phyloP scores from a whole-genome alignment of 192 early-diverging fungal species.

The Diversispora eburnea region DNA sequence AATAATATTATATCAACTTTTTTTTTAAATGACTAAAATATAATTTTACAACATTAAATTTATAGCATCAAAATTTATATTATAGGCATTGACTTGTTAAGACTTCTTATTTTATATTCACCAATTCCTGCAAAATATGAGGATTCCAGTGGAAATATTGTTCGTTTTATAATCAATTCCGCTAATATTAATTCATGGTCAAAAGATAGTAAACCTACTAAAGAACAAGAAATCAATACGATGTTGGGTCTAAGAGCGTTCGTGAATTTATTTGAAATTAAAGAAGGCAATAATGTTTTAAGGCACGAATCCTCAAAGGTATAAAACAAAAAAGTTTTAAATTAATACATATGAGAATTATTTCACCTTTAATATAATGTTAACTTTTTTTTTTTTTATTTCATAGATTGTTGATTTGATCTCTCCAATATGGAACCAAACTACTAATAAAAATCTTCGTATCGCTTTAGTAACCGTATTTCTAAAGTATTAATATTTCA shows the following conservation, averaged over 20 bases:
- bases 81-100: slow-evolving; percentile 75
- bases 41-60: background rate
- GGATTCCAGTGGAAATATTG: background rate
- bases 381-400: background rate
- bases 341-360: background rate
- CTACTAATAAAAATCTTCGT: slow-evolving; percentile 15
- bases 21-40: background rate
- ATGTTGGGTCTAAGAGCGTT: slow-evolving; percentile 21
- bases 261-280: slow-evolving; percentile 16
- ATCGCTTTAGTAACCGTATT: slow-evolving; percentile 14
- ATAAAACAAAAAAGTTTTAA: background rate
- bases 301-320: background rate
- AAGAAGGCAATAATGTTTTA: slow-evolving; percentile 12
- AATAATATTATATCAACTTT: background rate
- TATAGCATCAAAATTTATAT: background rate
- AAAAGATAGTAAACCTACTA: background rate
- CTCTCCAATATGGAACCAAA: slow-evolving; percentile 16
- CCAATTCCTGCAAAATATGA: slow-evolving; percentile 38
- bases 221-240: slow-evolving; percentile 25
- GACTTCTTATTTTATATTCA: slow-evolving; percentile 60
- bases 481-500: slow-evolving; percentile 8
- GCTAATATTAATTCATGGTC: background rate
- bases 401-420: slow-evolving; percentile 25
- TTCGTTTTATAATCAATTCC: background rate
- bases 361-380: background rate